These are phyloP conservation scores for Chrysosporium queenslandicum DNA, from an alignment of 2,329 filamentous ascomycete species.

Conservation along the genomic window DNA sequence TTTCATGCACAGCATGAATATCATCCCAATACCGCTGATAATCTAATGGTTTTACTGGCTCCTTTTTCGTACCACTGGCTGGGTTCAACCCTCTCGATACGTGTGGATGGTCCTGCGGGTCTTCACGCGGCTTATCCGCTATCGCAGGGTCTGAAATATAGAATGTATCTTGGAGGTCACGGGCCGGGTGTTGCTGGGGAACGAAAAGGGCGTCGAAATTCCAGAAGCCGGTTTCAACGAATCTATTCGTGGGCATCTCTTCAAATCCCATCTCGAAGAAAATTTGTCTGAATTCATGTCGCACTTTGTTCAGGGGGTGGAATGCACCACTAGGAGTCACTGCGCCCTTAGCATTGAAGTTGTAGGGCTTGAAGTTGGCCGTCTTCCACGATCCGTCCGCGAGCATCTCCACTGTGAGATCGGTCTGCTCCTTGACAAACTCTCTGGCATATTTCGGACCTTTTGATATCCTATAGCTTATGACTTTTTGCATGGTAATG, in stretches of 20 bases:
- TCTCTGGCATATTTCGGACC: slow-evolving; percentile 80
- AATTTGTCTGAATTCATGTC: slow-evolving; percentile 89
- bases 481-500: slow-evolving; percentile 69
- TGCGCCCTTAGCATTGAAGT: slow-evolving; percentile 60
- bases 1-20: slow-evolving; percentile 74
- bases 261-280: slow-evolving; percentile 99
- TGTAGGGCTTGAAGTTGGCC: slow-evolving; percentile 75
- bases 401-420: slow-evolving; percentile 90
- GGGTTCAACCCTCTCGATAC: slow-evolving; percentile 30
- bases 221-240: slow-evolving; percentile 96
- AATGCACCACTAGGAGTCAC: slow-evolving; percentile 41
- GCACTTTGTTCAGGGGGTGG: slow-evolving; percentile 74
- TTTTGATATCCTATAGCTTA: slow-evolving; percentile 74
- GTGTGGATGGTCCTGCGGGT: slow-evolving; percentile 39
- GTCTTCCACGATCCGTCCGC: slow-evolving; percentile 81
- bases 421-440: slow-evolving; percentile 86
- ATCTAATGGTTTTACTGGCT: slow-evolving; percentile 44
- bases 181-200: slow-evolving; percentile 92
- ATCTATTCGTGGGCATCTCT: slow-evolving; percentile 92
- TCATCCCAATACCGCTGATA: slow-evolving; percentile 84
- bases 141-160: slow-evolving; percentile 83
- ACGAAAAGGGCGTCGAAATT: slow-evolving; percentile 97
- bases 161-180: slow-evolving; percentile 96
- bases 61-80: slow-evolving; percentile 37
- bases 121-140: slow-evolving; percentile 57